Conservation (phyloP, 371 early-diverging fungal species). For the Mucor piriformis region DNA sequence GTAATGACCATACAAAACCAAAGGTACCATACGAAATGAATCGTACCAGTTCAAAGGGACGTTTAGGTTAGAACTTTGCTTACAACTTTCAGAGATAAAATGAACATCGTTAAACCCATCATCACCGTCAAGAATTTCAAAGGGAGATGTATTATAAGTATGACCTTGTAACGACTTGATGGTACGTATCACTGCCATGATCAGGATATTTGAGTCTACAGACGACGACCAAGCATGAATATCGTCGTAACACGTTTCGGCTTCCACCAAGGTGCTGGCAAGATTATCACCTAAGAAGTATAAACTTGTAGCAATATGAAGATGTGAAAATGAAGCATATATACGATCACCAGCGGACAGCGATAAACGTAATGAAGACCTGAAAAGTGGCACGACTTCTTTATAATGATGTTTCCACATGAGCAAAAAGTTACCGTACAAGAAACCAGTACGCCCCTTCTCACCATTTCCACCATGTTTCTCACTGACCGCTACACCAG, state of each 20-base stretch:
- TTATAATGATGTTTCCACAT: conserved; percentile 40
- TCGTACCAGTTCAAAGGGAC: conserved; percentile 47
- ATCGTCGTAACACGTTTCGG: conserved; percentile 41
- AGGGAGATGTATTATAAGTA: conserved; percentile 26
- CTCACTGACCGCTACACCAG: conserved; percentile 34
- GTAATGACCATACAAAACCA: conserved; percentile 47
- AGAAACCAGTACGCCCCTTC: conserved; percentile 35
- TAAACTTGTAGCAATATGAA: conserved; percentile 31
- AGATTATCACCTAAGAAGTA: conserved; percentile 31
- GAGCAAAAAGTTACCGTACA: conserved; percentile 35
- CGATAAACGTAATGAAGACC: conserved; percentile 15
- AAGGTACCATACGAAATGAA: conserved; percentile 40
- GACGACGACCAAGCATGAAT: conserved; percentile 45
- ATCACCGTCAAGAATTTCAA: conserved; percentile 43
- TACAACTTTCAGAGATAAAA: conserved; percentile 40
- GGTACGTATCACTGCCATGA: conserved; percentile 43
- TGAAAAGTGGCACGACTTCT: conserved; percentile 24
- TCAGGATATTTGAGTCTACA: conserved; percentile 38
- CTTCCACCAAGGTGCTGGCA: conserved; percentile 28
- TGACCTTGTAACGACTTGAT: conserved; percentile 45
- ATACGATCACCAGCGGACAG: conserved; percentile 49
- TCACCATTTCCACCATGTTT: conserved; percentile 35
- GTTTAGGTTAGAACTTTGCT: conserved; percentile 35
- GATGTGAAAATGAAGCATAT: conserved; percentile 36
- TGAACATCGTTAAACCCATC: conserved; percentile 48